Base-by-base conservation (phyloP, 768 basidiomycete genomes). In the Rhizopogon rudus region DNA sequence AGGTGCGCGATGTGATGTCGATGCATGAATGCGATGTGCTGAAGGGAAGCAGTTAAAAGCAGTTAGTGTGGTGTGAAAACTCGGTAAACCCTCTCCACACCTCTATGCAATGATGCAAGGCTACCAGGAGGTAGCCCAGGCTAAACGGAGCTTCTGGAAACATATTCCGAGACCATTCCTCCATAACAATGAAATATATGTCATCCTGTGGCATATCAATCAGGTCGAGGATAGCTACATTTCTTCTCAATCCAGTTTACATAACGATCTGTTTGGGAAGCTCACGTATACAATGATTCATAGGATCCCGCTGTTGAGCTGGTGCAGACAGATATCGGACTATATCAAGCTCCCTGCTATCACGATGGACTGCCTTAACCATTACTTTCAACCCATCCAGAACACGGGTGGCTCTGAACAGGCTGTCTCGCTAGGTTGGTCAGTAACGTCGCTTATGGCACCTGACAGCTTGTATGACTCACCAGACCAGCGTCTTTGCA, bases 271-370 rank as follows among this genome's bases (percentile, higher is more conserved):
- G 14, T 10, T 10, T 37, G 40, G 50, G 35, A 54, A 41, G 77
- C 85, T 64, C 54, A 90, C 88, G 88, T 67, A 91, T 88, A 49
- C 81, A 84, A 61, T 87, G 88, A 64, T 90, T 90, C 81, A 79
- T 82, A 48, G 83, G 81, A 63, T 89, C 76, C 44, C 75, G 65
- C 57, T 78, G 73, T 58, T 84, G 65, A 13, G 77, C 73, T 43
- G 80, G 73, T 16, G 76, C 75, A 13, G 81, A 83, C 16, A 91
- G 71, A 54, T 75, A 68, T 39, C 77, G 80, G 25, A 87, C 78
- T 50, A 82, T 74, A 48, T 80, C 77, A 61, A 80, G 78, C 67
- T 91, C 88, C 31, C 81, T 81, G 61, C 87, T 88, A 49, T 65
- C 64, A 20, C 77, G 61, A 66, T 87, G 79, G 31, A 87, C 86